phyloP scores from a whole-genome alignment of 257 asterid species.

The Paulownia fortunei region DNA sequence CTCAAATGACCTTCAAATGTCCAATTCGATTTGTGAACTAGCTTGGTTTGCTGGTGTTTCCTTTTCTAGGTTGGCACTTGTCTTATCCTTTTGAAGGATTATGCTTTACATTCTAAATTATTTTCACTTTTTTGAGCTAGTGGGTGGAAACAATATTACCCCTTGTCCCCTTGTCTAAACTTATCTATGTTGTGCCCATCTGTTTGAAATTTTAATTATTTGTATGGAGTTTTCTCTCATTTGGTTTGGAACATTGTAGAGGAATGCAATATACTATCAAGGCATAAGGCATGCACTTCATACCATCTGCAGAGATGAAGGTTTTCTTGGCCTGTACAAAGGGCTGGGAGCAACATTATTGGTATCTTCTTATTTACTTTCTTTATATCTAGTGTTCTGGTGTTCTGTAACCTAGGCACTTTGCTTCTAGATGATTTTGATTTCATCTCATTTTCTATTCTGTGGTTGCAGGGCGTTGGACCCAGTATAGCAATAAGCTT shows the following conservation, averaged over 20 bases:
- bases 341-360: slow-evolving; percentile 93
- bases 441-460: not conserved
- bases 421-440: not conserved
- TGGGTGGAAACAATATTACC: slow-evolving; percentile 7
- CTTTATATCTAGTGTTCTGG: not conserved
- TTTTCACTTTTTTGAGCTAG: slow-evolving; percentile 10
- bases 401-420: slow-evolving; percentile 7
- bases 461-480: slow-evolving; percentile 82
- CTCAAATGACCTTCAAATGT: not conserved
- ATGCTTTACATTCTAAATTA: not conserved
- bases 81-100: not conserved
- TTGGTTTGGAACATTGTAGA: slow-evolving; percentile 48
- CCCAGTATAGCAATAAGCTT: slow-evolving; percentile 96
- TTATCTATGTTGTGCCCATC: not conserved
- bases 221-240: slow-evolving; percentile 1
- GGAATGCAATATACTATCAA: slow-evolving; percentile 73
- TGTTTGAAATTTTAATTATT: not conserved
- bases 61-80: slow-evolving; percentile 9
- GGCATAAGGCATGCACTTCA: slow-evolving; percentile 82
- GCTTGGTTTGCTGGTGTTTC: not conserved
- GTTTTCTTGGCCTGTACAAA: slow-evolving; percentile 83
- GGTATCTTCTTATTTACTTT: slow-evolving; percentile 52
- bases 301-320: slow-evolving; percentile 94
- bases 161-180: not conserved
- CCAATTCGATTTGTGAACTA: not conserved